These are phyloP conservation scores for Auxenochlorella pyrenoidosa DNA, from an alignment of 139 green algal species.

Conservation along the genomic window DNA sequence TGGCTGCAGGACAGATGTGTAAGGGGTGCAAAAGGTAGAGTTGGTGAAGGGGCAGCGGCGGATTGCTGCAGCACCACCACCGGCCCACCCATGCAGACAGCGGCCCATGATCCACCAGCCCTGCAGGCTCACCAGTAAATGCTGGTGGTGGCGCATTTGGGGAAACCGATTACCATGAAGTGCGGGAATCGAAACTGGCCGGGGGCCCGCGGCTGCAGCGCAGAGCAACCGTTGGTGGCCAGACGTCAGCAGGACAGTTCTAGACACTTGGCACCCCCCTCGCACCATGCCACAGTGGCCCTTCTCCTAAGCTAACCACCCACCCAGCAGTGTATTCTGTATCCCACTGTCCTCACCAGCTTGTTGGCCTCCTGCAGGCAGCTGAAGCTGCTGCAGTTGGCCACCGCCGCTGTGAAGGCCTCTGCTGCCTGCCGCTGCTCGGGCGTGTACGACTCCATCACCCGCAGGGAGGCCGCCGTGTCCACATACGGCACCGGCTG, in stretches of 20 bases:
- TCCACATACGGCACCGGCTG: conserved; percentile 5
- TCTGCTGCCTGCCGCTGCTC: conserved; percentile 13
- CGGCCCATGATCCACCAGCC: no score
- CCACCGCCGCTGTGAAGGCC: conserved; percentile 1
- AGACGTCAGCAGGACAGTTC: not conserved
- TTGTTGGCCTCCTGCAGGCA: conserved; percentile 25
- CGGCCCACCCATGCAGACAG: no score
- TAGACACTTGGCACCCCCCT: no score
- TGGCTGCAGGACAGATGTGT: not conserved
- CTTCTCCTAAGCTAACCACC: not conserved
- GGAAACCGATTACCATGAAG: conserved; percentile 24
- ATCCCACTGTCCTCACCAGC: not conserved
- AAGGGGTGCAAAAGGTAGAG: not conserved
- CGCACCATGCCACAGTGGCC: no score
- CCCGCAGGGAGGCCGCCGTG: not conserved
- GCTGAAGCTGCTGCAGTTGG: conserved; percentile 9
- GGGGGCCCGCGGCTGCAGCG: conserved; percentile 13
- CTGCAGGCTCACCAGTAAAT: conserved; percentile 19
- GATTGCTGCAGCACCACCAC: not conserved
- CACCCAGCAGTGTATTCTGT: not conserved
- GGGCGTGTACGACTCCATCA: not conserved
- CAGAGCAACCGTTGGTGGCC: not conserved
- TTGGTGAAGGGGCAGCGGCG: not conserved
- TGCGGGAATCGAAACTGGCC: conserved; percentile 31
- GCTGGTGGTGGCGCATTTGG: conserved; percentile 27